Percentiles rank a stretch among this genome's conserved stretches.
Conservation (phyloP, 176 grass and related monocot genomes). For the Oryza rufipogon region DNA sequence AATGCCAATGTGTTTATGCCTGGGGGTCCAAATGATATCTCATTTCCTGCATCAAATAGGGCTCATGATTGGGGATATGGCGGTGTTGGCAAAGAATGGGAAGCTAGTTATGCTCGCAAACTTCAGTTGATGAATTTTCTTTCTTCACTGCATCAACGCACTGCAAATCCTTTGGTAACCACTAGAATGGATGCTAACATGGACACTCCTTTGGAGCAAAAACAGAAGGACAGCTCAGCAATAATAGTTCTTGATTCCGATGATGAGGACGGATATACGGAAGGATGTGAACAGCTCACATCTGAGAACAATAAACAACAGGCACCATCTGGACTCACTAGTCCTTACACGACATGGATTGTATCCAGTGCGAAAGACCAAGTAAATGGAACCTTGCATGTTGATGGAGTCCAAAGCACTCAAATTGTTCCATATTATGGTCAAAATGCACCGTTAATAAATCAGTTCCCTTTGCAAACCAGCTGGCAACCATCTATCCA, state of each 20-base stretch:
- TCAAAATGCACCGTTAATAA: conserved; percentile 37
- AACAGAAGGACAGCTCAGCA: conserved; percentile 30
- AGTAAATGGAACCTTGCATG: conserved; percentile 38
- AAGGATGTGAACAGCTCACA: conserved; percentile 17
- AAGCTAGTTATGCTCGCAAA: conserved; percentile 44
- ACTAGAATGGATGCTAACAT: conserved; percentile 10
- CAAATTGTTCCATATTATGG: conserved; percentile 61
- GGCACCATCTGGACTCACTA: conserved; percentile 26
- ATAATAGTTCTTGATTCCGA: conserved; percentile 90
- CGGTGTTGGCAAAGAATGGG: conserved; percentile 53
- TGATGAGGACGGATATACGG: conserved; percentile 65
- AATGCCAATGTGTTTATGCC: conserved; percentile 19
- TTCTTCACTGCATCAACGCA: conserved; percentile 38
- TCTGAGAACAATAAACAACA: conserved; percentile 31
- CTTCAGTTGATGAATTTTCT: conserved; percentile 61
- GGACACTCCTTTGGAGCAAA: conserved; percentile 31
- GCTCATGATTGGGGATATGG: conserved; percentile 50
- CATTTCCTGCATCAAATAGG: conserved; percentile 38
- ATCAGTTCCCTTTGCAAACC: conserved; percentile 39
- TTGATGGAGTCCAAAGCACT: conserved; percentile 35
- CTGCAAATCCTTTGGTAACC: conserved; percentile 25
- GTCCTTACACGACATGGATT: conserved; percentile 34
- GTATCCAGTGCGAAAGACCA: conserved; percentile 25
- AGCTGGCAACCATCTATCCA: conserved; percentile 73
- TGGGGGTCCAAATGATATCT: conserved; percentile 37